These are phyloP conservation scores for Medicago arabica DNA, from an alignment of 306 rosid genomes.

Conservation along the genomic window DNA sequence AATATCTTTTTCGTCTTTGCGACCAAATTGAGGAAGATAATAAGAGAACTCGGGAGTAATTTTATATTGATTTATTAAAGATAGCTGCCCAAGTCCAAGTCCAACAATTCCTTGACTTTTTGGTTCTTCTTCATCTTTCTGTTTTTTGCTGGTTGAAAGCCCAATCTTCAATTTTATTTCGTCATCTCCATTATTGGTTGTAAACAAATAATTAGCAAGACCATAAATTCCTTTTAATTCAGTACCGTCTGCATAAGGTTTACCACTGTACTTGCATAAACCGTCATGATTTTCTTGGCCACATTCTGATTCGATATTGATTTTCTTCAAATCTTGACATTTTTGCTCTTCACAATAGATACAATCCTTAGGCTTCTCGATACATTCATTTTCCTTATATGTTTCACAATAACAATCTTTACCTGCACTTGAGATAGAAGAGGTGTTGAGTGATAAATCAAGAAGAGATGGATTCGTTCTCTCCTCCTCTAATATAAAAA, in stretches of 20 bases:
- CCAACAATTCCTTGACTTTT: neutral
- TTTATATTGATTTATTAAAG: neutral
- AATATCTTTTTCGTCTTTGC: neutral
- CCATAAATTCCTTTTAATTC: neutral
- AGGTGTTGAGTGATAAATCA: too few species aligned
- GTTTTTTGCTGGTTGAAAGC: neutral
- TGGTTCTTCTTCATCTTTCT: neutral
- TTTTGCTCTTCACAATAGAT: too few species aligned
- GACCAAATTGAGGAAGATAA: slow-evolving; percentile 3
- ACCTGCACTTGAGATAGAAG: too few species aligned
- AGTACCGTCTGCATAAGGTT: neutral
- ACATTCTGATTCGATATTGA: too few species aligned
- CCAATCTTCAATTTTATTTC: neutral
- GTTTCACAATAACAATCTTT: too few species aligned
- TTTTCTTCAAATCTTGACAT: too few species aligned
- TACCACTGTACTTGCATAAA: neutral
- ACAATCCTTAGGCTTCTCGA: too few species aligned
- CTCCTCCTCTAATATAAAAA: too few species aligned
- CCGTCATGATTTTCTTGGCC: too few species aligned
- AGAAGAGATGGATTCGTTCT: too few species aligned
- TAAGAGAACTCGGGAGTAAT: neutral
- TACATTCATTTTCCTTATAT: too few species aligned
- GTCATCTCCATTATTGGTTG: too few species aligned
- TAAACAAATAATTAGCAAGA: neutral
- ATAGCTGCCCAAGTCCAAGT: neutral